These are phyloP conservation scores for Colletotrichum higginsianum DNA, from an alignment of 2,329 filamentous ascomycete genomes.

Conservation along the genomic window DNA sequence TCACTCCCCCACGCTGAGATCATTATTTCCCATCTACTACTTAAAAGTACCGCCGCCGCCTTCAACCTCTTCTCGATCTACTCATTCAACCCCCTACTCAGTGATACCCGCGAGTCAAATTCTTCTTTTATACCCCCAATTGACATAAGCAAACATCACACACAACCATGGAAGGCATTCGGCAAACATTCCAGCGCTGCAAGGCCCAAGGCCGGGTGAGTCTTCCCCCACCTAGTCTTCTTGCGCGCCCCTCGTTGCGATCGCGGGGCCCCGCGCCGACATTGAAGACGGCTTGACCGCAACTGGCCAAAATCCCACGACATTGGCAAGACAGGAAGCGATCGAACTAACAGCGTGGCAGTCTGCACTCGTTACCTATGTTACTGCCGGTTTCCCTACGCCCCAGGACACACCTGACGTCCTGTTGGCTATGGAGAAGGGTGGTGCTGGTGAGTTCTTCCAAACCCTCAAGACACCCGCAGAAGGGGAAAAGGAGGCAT, in stretches of 20 bases:
- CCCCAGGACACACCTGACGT: constrained; percentile 87
- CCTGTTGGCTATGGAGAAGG: constrained; percentile 90
- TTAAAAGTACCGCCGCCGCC: constrained; percentile 33
- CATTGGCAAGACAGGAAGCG: not conserved
- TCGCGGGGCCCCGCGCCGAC: constrained; percentile 29
- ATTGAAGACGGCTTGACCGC: not conserved
- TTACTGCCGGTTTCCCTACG: constrained; percentile 92
- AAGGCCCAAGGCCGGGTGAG: constrained; percentile 72
- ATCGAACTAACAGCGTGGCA: constrained; percentile 54
- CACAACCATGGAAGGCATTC: constrained; percentile 67
- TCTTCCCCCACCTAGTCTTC: constrained; percentile 40
- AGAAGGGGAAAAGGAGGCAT: not conserved
- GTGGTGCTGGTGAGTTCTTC: constrained; percentile 82
- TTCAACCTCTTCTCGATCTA: constrained; percentile 12
- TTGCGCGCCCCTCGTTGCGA: constrained; percentile 47
- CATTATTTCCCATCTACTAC: constrained; percentile 14
- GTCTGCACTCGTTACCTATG: constrained; percentile 93
- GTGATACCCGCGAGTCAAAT: constrained; percentile 28
- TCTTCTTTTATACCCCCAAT: constrained; percentile 22
- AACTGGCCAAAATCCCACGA: constrained; percentile 6
- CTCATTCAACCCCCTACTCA: too few relatives aligned
- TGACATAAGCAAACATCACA: constrained; percentile 14
- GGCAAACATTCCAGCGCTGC: constrained; percentile 72
- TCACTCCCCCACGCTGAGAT: constrained; percentile 26
- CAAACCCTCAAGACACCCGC: not conserved